Conservation (phyloP, 73 alveolate species). For the Breviolum minutum region DNA sequence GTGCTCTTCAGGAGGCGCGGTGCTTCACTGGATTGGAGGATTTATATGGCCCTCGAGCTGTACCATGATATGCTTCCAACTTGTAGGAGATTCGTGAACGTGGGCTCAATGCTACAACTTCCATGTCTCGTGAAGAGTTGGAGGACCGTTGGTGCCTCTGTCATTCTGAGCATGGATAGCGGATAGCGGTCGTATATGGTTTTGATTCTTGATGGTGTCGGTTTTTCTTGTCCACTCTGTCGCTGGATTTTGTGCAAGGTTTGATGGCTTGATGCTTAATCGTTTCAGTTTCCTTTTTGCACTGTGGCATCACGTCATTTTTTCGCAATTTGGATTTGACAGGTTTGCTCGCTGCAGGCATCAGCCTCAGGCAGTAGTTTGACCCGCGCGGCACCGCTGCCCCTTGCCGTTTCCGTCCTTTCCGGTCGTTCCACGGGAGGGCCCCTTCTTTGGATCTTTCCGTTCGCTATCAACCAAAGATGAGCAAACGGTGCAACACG, state of each 20-base stretch:
- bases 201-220: not conserved
- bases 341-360: not conserved
- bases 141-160: slow-evolving; percentile 35
- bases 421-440: not conserved
- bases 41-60: not conserved
- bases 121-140: slow-evolving; percentile 19
- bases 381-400: not conserved
- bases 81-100: slow-evolving; percentile 25
- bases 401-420: not conserved
- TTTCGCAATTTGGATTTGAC: not conserved
- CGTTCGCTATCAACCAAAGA: not conserved
- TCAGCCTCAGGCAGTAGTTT: not conserved
- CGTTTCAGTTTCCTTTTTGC: too few relatives aligned
- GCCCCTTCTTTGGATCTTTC: not conserved
- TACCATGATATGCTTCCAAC: not conserved
- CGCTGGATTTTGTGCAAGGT: too few relatives aligned
- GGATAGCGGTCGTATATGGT: not conserved
- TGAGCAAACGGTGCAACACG: slow-evolving; percentile 88
- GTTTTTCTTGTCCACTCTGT: not conserved
- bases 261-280: too few relatives aligned
- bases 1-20: slow-evolving; percentile 10
- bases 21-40: not conserved
- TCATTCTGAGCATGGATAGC: not conserved
- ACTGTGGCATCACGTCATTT: not conserved
- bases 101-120: not conserved